Evolutionary conservation across 306 rosid species (phyloP).

Genomic region (Arachis hypogaea): DNA sequence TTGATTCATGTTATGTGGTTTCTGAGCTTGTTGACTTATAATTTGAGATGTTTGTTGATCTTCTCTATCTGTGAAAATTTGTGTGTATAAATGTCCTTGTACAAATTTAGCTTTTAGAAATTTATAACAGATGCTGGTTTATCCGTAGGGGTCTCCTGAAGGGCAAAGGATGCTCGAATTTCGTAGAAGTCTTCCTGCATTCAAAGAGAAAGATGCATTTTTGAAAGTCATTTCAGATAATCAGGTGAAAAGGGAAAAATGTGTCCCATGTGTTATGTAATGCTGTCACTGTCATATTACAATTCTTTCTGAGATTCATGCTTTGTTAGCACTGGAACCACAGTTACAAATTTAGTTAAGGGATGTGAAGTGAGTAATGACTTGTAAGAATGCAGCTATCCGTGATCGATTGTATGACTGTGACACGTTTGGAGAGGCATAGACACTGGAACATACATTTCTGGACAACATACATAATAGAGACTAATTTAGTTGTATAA

Average conservation of each 20-base stretch:
- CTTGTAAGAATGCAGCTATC: no score
- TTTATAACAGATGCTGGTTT: conserved; percentile 37
- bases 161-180: conserved; percentile 81
- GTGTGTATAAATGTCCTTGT: conserved; percentile 22
- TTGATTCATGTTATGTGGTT: conserved; percentile 19
- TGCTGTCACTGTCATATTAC: conserved; percentile 14
- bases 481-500: conserved; percentile 6
- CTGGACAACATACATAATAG: conserved; percentile 16
- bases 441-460: conserved; percentile 1
- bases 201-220: conserved; percentile 80
- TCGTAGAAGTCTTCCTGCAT: conserved; percentile 87
- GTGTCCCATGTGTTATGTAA: conserved; percentile 25
- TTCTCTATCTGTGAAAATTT: conserved; percentile 11
- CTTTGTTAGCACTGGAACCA: conserved; percentile 4
- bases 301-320: conserved; percentile 12
- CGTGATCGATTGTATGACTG: background rate
- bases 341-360: conserved; percentile 21
- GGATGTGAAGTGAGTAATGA: background rate
- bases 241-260: conserved; percentile 62
- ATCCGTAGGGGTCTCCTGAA: conserved; percentile 66
- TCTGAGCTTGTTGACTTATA: conserved; percentile 24
- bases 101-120: conserved; percentile 29
- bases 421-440: conserved; percentile 14
- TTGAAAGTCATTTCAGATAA: conserved; percentile 67
- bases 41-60: conserved; percentile 36